A percentile compares a stretch with the other conserved stretches of the same genome.
Conservation (phyloP, 1,284 basidiomycete species). For the Neolentinus lepideus region DNA sequence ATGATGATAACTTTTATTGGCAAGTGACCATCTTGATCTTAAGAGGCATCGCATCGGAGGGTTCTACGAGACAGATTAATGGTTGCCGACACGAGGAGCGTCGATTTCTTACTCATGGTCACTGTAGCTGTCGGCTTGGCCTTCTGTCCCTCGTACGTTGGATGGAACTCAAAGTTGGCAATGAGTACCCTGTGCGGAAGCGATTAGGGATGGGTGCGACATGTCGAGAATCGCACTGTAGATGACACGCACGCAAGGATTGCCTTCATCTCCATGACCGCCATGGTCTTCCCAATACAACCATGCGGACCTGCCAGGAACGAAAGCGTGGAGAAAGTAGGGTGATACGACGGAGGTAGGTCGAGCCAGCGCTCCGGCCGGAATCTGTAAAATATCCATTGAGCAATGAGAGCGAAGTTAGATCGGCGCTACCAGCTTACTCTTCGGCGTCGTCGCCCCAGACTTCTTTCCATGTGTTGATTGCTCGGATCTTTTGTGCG, state of each 20-base stretch:
- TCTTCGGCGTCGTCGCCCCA: slow-evolving; percentile 42
- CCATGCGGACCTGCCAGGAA: slow-evolving; percentile 41
- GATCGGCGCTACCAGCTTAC: slow-evolving; percentile 14
- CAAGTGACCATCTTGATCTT: slow-evolving; percentile 9
- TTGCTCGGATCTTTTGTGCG: slow-evolving; percentile 32
- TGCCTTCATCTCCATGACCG: slow-evolving; percentile 45
- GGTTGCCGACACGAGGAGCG: neutral
- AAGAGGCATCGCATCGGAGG: slow-evolving; percentile 18
- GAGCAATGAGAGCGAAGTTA: neutral
- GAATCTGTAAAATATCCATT: slow-evolving; percentile 21
- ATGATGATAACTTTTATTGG: no score
- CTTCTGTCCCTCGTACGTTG: slow-evolving; percentile 30
- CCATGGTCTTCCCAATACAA: slow-evolving; percentile 46
- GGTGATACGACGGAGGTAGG: slow-evolving; percentile 27
- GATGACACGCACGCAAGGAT: slow-evolving; percentile 16
- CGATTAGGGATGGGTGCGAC: neutral
- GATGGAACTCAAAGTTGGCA: slow-evolving; percentile 33
- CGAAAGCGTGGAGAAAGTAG: slow-evolving; percentile 30
- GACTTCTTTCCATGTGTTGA: slow-evolving; percentile 37
- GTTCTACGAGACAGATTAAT: slow-evolving; percentile 9
- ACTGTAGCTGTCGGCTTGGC: slow-evolving; percentile 30
- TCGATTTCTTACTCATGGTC: slow-evolving; percentile 32
- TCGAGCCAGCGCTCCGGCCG: slow-evolving; percentile 35
- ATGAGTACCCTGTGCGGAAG: slow-evolving; percentile 24
- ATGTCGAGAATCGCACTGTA: neutral